A percentile compares a stretch with the other conserved stretches of the same genome.
phyloP scores from a whole-genome alignment of 1,284 basidiomycete species.

The Sanguinoderma infundibulare region DNA sequence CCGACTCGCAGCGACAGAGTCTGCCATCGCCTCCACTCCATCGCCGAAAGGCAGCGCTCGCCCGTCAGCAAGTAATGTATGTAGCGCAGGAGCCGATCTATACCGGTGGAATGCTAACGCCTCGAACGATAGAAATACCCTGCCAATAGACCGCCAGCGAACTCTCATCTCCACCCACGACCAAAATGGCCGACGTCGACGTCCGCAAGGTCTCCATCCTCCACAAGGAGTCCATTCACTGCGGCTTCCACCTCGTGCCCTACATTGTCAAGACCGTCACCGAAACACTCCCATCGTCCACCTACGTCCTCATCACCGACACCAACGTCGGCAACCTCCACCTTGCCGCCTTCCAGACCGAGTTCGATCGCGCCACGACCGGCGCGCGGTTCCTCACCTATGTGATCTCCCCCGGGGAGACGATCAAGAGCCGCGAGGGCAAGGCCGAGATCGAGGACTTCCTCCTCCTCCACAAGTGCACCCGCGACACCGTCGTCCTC shows the following conservation, averaged over 20 bases:
- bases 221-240: slow-evolving; percentile 87
- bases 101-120: not conserved
- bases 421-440: slow-evolving; percentile 88
- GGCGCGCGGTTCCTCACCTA: slow-evolving; percentile 79
- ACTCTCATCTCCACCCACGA: not conserved
- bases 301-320: slow-evolving; percentile 95
- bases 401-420: slow-evolving; percentile 90
- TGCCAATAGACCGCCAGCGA: not conserved
- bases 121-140: slow-evolving; percentile 1
- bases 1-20: not conserved
- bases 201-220: slow-evolving; percentile 83
- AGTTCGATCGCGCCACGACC: slow-evolving; percentile 55
- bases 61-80: not conserved
- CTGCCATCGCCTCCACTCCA: not conserved
- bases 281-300: slow-evolving; percentile 77
- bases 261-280: slow-evolving; percentile 87
- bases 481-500: slow-evolving; percentile 91
- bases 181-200: slow-evolving; percentile 40
- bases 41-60: not conserved
- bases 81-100: slow-evolving; percentile 1
- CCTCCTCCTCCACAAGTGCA: slow-evolving; percentile 87
- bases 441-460: slow-evolving; percentile 97
- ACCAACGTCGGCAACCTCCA: slow-evolving; percentile 86
- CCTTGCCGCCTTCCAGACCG: slow-evolving; percentile 67
- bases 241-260: slow-evolving; percentile 86